Evolutionary conservation across 305 asterid genomes (phyloP).

Genomic region (Andrographis paniculata): DNA sequence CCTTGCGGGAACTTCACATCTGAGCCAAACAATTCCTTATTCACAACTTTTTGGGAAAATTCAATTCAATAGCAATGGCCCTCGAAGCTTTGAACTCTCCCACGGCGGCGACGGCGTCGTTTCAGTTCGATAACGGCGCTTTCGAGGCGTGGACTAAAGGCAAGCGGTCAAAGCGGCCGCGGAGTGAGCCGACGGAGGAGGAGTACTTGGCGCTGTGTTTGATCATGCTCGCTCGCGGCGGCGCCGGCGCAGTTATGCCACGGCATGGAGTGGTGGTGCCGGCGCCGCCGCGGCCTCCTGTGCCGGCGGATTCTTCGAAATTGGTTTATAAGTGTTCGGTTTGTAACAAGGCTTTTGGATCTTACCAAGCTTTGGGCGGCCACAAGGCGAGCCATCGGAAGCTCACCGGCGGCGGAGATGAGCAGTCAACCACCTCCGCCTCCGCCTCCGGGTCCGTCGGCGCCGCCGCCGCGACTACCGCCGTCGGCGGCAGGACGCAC

Average conservation of each 20-base stretch:
- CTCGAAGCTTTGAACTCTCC: slow-evolving; percentile 53
- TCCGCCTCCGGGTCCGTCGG: slow-evolving; percentile 10
- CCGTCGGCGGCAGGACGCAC: slow-evolving; percentile 35
- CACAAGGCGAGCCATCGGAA: slow-evolving; percentile 88
- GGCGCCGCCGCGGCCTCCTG: slow-evolving; percentile 11
- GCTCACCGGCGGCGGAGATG: slow-evolving; percentile 19
- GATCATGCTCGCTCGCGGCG: slow-evolving; percentile 63
- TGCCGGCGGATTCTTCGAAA: slow-evolving; percentile 10
- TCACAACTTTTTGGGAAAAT: neutral
- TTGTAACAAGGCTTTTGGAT: slow-evolving; percentile 44
- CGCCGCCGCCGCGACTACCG: slow-evolving; percentile 14
- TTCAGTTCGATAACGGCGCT: slow-evolving; percentile 24
- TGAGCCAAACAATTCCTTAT: neutral
- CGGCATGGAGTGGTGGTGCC: neutral
- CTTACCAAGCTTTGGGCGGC: slow-evolving; percentile 83
- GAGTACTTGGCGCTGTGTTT: slow-evolving; percentile 68
- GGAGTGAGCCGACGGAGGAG: slow-evolving; percentile 42
- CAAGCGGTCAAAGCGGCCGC: slow-evolving; percentile 50
- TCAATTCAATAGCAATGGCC: slow-evolving; percentile 32
- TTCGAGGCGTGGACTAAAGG: slow-evolving; percentile 45
- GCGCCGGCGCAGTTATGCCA: slow-evolving; percentile 7
- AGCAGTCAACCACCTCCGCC: slow-evolving; percentile 21
- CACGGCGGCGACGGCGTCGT: slow-evolving; percentile 26
- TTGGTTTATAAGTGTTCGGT: slow-evolving; percentile 45
- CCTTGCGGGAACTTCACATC: slow-evolving; percentile 12